Evolutionary conservation across 306 rosid genomes (phyloP), one percentile per base, ranked within the genome.

Genomic region (Quercus agrifolia): DNA sequence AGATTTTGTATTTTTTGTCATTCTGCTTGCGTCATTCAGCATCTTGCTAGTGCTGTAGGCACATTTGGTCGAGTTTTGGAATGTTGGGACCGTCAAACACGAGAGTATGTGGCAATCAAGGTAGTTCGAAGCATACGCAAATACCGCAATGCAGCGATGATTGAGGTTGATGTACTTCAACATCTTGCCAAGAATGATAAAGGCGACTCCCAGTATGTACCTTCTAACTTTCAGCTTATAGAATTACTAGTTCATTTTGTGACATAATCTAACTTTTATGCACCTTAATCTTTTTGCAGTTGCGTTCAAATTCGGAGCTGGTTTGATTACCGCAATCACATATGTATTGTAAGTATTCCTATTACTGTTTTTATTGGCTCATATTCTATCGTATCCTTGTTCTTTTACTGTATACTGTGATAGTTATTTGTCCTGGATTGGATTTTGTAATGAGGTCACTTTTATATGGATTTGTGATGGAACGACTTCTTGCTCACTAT

Each of bases 21-120:
- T 86, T 88, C 81, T 88, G 91, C 90, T 86, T 89, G 88, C 84
- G 97, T 91, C 97, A 92, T 88, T 94, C 92, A 78, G 96, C 97
- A 84, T 81, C 28, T 92, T 94, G 92, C 96, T 92, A 91, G 98
- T 92, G 97, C 98, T 94, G 98, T 94, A 94, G 98, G 98, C 98
- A 94, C 98, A 72, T 94, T 94, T 83, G 98, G 98, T 83, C 97
- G 97, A 80, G 98, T 94, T 88, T 87, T 94, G 98, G 97, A 94
- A 87, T 94, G 98, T 89, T 94, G 98, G 98, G 98, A 94, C 78
- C 97, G 97, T 49, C 89, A 91, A 87, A 76, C 88, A 5, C 88
- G 88, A 77, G 93, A 94, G n/a, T 91, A 91, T 70, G 98, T 94
- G 79, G 98, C 98, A 54, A 86, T 94, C 87, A 94, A 94, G 88